A percentile compares a stretch with the other conserved stretches of the same genome.
Conservation (phyloP, 2,329 filamentous ascomycete species). For the Lasiodiplodia sp. region DNA sequence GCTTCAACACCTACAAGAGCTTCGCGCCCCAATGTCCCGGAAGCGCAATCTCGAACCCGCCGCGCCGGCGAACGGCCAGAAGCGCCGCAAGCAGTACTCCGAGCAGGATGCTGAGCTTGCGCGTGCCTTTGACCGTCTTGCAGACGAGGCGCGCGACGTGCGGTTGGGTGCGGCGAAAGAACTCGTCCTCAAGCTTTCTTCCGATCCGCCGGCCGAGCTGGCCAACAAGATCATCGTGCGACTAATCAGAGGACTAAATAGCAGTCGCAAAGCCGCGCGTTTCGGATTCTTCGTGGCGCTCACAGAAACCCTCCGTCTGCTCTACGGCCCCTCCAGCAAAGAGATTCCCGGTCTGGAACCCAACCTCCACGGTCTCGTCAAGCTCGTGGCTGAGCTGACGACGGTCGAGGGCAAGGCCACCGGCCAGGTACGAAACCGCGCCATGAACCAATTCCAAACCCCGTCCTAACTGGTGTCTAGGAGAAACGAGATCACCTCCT, state of each 20-base stretch:
- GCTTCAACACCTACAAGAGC: constrained; percentile 3
- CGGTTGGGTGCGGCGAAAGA: constrained; percentile 55
- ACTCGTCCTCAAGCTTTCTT: constrained; percentile 51
- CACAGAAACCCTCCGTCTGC: constrained; percentile 77
- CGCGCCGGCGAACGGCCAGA: constrained; percentile 35
- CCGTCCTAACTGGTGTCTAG: constrained; percentile 57
- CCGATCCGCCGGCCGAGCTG: constrained; percentile 46
- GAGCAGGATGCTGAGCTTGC: constrained; percentile 52
- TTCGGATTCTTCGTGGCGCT: constrained; percentile 89
- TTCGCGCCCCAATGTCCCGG: constrained; percentile 23
- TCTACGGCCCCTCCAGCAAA: constrained; percentile 61
- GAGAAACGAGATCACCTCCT: constrained; percentile 87
- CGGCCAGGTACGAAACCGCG: constrained; percentile 55
- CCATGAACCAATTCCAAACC: not conserved
- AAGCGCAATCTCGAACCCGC: constrained; percentile 26
- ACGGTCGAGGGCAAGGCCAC: constrained; percentile 59
- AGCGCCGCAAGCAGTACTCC: constrained; percentile 46
- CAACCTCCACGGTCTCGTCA: constrained; percentile 55
- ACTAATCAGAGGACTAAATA: constrained; percentile 87
- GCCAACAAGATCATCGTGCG: constrained; percentile 51
- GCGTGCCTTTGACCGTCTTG: constrained; percentile 55
- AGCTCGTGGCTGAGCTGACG: constrained; percentile 61
- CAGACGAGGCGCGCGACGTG: constrained; percentile 53
- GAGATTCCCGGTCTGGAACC: constrained; percentile 44
- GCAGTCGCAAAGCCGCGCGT: constrained; percentile 85